Base-by-base conservation (phyloP, 192 early-diverging fungal genomes). In the Diversispora epigaea region DNA sequence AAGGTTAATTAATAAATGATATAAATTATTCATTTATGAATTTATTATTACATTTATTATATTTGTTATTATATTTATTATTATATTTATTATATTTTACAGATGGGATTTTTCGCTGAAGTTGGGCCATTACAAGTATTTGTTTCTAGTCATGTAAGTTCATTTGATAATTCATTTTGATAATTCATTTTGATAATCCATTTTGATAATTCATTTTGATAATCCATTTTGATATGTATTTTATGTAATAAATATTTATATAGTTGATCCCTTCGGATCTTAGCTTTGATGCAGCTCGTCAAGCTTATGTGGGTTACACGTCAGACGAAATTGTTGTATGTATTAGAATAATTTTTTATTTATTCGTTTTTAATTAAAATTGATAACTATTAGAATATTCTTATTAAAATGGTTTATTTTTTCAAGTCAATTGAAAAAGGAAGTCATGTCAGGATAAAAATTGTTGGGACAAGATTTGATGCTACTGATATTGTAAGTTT, bases 91-190 rank as follows among this genome's bases (percentile, higher is more conserved):
- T 63, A 45, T 32, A 19, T 19, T 39, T 52, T 60, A 21, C 40
- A 93, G 90, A 90, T 96, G 83, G 97, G 97, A 21, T 95, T 99
- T 78, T 96, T 95, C 82, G 93, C 91, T 3, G 95, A 97, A 65
- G 92, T 96, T 15, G 97, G 97, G 6, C 97, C 97, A 0, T 81
- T 98, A 2, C 87, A 93, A 78, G 92, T 95, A 9, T 98, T 98
- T 85, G 93, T 98, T 4, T 91, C 96, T 21, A 86, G 81, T 44
- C 88, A 92, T 70, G 91, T 93, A 83, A 77, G 79, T 77, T 55
- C 64, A 69, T 19, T n/a, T n/a, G n/a, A n/a, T n/a, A n/a, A n/a
- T n/a, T n/a, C n/a, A n/a, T n/a, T n/a, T n/a, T n/a, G n/a, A n/a
- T n/a, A n/a, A n/a, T n/a, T n/a, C n/a, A n/a, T n/a, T n/a, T n/a